phyloP scores from a whole-genome alignment of 345 rosid genomes.

The Firmiana major region DNA sequence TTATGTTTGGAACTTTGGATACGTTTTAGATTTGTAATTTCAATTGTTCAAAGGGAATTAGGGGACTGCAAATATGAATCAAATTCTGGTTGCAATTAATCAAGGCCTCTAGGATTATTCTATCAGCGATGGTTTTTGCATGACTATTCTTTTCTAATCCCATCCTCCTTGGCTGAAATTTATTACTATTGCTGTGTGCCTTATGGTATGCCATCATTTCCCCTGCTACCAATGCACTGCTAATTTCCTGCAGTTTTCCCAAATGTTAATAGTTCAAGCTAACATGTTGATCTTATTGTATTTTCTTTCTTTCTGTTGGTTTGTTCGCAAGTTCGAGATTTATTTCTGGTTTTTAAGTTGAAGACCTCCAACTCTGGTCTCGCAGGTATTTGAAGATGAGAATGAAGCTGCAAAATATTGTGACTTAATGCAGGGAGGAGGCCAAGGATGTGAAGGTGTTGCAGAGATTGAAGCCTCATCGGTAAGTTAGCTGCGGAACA shows the following conservation, averaged over 20 bases:
- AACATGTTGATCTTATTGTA: neutral
- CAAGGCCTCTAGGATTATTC: neutral
- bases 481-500: slow-evolving; percentile 41
- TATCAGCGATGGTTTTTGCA: neutral
- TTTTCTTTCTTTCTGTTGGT: neutral
- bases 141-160: neutral
- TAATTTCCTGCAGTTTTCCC: neutral
- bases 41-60: neutral
- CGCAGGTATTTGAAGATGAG: slow-evolving; percentile 87
- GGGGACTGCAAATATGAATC: neutral
- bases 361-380: neutral
- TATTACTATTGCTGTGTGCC: neutral
- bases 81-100: neutral
- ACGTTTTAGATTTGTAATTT: neutral
- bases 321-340: neutral
- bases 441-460: slow-evolving; percentile 91
- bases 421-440: slow-evolving; percentile 90
- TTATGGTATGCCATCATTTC: neutral
- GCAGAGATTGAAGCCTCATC: slow-evolving; percentile 96
- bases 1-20: neutral
- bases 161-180: neutral
- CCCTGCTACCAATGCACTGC: neutral
- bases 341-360: neutral
- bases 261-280: neutral
- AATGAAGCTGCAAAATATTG: slow-evolving; percentile 86